These are phyloP conservation scores for Solanum peruvianum DNA, from an alignment of 257 asterid genomes.

Conservation along the genomic window DNA sequence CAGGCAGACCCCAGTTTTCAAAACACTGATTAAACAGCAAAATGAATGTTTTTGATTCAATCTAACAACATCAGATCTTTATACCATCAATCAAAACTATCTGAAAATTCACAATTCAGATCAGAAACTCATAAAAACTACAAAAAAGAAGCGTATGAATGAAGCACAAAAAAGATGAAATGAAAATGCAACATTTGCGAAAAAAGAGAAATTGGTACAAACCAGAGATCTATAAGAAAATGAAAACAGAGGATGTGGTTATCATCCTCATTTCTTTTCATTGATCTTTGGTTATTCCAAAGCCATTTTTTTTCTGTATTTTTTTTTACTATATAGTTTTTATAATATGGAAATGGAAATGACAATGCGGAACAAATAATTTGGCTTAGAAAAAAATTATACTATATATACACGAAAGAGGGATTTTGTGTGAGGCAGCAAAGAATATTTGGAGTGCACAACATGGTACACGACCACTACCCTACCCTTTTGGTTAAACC, in stretches of 20 bases:
- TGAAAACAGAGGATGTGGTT: conserved; percentile 62
- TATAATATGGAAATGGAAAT: conserved; percentile 8
- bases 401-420: conserved; percentile 14
- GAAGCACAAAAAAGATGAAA: conserved; percentile 11
- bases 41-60: conserved; percentile 36
- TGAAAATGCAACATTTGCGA: neutral
- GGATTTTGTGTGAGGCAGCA: conserved; percentile 10
- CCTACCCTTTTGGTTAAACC: neutral
- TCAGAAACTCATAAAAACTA: conserved; percentile 23
- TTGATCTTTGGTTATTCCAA: conserved; percentile 54
- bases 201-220: conserved; percentile 6
- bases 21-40: conserved; percentile 38
- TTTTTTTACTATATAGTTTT: neutral
- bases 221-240: conserved; percentile 60
- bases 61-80: conserved; percentile 56
- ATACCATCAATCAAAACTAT: conserved; percentile 42
- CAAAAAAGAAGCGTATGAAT: conserved; percentile 31
- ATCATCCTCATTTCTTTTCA: conserved; percentile 27
- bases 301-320: neutral
- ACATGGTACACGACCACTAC: neutral
- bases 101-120: conserved; percentile 36
- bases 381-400: conserved; percentile 8
- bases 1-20: conserved; percentile 44
- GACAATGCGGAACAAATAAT: conserved; percentile 34
- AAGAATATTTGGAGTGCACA: conserved; percentile 29